Evolutionary conservation across 176 grass and related monocot species (phyloP).

Genomic region (Zoysia japonica): DNA sequence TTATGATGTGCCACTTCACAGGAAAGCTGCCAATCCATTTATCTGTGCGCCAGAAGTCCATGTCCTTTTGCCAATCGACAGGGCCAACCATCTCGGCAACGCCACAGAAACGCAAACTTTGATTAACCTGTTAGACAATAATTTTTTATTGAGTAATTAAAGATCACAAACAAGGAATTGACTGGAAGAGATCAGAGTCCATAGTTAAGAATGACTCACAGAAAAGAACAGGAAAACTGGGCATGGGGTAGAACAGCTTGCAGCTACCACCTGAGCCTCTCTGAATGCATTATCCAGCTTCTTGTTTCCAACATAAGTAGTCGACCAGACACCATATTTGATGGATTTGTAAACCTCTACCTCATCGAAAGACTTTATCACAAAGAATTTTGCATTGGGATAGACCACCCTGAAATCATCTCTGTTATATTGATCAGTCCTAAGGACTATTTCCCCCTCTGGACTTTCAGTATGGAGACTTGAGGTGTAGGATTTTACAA

Average conservation of each 20-base stretch:
- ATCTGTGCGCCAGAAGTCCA: conserved; percentile 76
- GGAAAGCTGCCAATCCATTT: conserved; percentile 80
- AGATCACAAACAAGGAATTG: conserved; percentile 7
- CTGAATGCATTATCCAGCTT: conserved; percentile 54
- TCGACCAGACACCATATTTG: conserved; percentile 77
- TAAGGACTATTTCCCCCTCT: conserved; percentile 61
- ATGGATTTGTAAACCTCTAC: conserved; percentile 70
- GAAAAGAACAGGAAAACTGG: conserved; percentile 7
- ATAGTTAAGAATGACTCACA: conserved; percentile 42
- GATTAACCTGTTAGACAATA: conserved; percentile 57
- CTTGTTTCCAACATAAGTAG: conserved; percentile 50
- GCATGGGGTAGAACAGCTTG: conserved; percentile 42
- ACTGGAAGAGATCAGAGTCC: conserved; percentile 21
- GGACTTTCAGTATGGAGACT: conserved; percentile 33
- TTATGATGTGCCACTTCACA: conserved; percentile 90
- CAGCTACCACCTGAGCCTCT: conserved; percentile 58
- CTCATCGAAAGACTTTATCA: conserved; percentile 64
- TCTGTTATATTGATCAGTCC: conserved; percentile 68
- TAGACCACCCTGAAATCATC: conserved; percentile 71
- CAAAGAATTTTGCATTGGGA: conserved; percentile 80
- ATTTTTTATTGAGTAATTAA: conserved; percentile 29
- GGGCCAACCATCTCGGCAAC: conserved; percentile 88
- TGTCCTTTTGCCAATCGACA: conserved; percentile 70
- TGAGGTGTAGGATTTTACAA: conserved; percentile 54
- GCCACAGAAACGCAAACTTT: conserved; percentile 73